Base-by-base conservation (phyloP, 2,329 filamentous ascomycete species). In the Fonsecaea pugnacius region DNA sequence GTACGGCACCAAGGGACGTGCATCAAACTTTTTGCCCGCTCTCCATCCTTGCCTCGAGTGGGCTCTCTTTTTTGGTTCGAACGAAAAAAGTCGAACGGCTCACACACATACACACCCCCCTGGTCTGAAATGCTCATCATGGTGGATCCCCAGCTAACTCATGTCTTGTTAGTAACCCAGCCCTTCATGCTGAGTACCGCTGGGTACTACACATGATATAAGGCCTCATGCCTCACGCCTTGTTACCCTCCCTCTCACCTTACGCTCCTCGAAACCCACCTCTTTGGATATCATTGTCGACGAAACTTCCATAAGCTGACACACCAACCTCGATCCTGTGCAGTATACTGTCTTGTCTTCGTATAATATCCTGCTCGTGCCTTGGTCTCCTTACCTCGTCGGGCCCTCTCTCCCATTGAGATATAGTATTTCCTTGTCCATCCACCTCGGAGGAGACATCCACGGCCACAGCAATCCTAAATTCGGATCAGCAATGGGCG, bases 161-260 rank as follows among this genome's bases (percentile, higher is more conserved):
- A 54, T 54, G 50, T 43, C 50, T 54, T 58, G 61, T 67, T 64
- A 67, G 36, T 67, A 67, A 67, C 64, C 64, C 57, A 58, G 60
- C 50, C 50, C 58, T 48, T 24, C 12, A 14, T 27, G 33, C 51
- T n/a, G 43, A 48, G 18, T 24, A 48, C 51, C 48, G 52, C 36
- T 30, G 27, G 16, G 18, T 43, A 18, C 48, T 30, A 48, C 46
- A 54, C 38, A 50, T 32, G 66, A 64, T 66, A 68, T 68, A 68
- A 60, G 63, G 60, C 64, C 59, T 68, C 48, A 61, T 48, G 50
- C 55, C 65, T 64, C 65, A 35, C 58, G 51, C 58, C 59, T 57
- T 52, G 60, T 24, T 18, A 35, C 36, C 53, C 50, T 59, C 56
- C 55, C 56, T 50, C 58, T 60, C 61, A 56, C 52, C 55, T 32